Percentiles rank a stretch among this genome's conserved stretches.
phyloP scores from a whole-genome alignment of 768 basidiomycete species.

The Collybiopsis luxurians region DNA sequence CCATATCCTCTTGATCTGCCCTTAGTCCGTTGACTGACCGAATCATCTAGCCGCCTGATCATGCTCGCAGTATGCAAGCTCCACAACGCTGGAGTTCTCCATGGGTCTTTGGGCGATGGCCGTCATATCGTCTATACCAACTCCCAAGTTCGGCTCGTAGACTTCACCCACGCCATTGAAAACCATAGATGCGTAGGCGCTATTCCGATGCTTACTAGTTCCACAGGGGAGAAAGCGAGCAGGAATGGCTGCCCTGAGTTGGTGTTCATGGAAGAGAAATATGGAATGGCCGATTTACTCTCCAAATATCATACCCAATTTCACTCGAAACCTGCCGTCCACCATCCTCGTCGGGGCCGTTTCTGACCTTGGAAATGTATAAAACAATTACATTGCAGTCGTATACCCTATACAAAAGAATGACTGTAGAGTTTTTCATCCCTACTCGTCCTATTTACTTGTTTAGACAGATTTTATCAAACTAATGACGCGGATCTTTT shows the following conservation, averaged over 20 bases:
- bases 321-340: neutral
- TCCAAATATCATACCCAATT: neutral
- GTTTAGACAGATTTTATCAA: too few species aligned
- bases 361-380: too few species aligned
- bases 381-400: too few species aligned
- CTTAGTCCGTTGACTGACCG: neutral
- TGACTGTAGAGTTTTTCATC: too few species aligned
- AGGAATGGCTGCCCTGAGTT: conserved; percentile 20
- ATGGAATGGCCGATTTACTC: neutral
- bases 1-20: neutral
- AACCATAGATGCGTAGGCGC: conserved; percentile 25
- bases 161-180: conserved; percentile 29
- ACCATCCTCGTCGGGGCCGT: too few species aligned
- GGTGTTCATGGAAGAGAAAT: conserved; percentile 12
- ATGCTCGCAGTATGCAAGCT: conserved; percentile 31
- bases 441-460: too few species aligned
- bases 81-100: conserved; percentile 33
- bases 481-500: neutral
- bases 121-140: conserved; percentile 29
- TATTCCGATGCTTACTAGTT: conserved; percentile 11
- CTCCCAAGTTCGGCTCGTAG: conserved; percentile 31
- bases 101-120: conserved; percentile 28
- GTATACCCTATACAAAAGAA: too few species aligned
- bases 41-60: conserved; percentile 24
- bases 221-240: neutral